Evolutionary conservation across 371 early-diverging fungal species (phyloP).

Genomic region (Apophysomyces ossiformis): DNA sequence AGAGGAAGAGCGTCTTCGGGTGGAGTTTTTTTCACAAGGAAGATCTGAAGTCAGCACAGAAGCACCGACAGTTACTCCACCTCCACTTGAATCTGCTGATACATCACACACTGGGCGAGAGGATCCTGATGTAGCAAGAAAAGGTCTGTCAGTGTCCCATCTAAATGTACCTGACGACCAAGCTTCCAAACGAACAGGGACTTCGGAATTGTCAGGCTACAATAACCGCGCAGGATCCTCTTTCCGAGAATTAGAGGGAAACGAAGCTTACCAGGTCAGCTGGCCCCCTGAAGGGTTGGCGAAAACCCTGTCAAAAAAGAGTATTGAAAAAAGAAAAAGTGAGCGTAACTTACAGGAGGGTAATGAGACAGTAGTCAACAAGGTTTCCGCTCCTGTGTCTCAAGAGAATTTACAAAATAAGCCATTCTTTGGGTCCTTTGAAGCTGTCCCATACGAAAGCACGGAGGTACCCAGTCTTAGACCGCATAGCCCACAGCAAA

Average conservation of each 20-base stretch:
- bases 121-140: background rate
- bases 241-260: background rate
- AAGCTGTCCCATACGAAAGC: conserved; percentile 45
- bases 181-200: too few species aligned
- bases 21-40: conserved; percentile 26
- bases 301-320: conserved; percentile 25
- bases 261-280: background rate
- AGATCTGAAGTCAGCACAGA: background rate
- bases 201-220: background rate
- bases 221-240: background rate
- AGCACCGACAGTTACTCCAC: background rate
- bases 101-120: background rate
- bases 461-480: conserved; percentile 13
- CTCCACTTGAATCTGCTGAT: background rate
- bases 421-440: conserved; percentile 26
- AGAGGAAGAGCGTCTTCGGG: conserved; percentile 38
- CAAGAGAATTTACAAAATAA: conserved; percentile 1
- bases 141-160: conserved; percentile 1
- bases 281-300: conserved; percentile 24
- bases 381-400: background rate
- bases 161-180: background rate
- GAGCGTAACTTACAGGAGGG: conserved; percentile 25
- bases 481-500: conserved; percentile 1
- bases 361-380: background rate
- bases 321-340: conserved; percentile 33